Percentiles rank a stretch among this genome's conserved stretches.
Evolutionary conservation across 169 alveolate species (phyloP).

Genomic region (Fabrea salina): DNA sequence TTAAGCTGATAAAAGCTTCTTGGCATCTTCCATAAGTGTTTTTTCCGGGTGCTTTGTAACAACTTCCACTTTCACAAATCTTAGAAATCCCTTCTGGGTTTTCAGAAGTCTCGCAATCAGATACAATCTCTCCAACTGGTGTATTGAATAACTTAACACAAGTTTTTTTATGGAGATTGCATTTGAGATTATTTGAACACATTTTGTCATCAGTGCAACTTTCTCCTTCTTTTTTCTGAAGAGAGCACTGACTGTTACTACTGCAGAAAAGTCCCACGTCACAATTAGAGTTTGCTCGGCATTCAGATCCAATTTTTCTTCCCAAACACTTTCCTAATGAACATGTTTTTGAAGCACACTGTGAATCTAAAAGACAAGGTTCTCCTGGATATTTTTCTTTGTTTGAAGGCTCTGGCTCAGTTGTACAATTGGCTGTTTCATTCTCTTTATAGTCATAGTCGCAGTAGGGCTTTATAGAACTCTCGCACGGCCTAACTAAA

Average conservation of each 20-base stretch:
- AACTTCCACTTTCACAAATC: slow-evolving; percentile 14
- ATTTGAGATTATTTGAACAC: neutral
- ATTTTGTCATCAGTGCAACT: slow-evolving; percentile 1
- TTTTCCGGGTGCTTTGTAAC: neutral
- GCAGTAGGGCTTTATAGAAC: slow-evolving; percentile 2
- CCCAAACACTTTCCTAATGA: neutral
- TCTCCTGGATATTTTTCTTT: slow-evolving; percentile 21
- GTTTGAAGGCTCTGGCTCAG: neutral
- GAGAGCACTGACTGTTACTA: too few species aligned
- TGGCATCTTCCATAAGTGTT: neutral
- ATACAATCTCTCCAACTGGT: neutral
- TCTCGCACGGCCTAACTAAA: neutral
- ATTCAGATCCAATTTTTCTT: too few species aligned
- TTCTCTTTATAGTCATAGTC: neutral
- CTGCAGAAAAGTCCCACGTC: slow-evolving; percentile 18
- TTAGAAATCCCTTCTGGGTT: slow-evolving; percentile 8
- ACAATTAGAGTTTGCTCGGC: neutral
- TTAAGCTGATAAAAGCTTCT: neutral
- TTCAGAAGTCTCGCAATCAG: neutral
- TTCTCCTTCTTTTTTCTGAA: neutral
- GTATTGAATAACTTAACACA: neutral
- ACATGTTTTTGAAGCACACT: neutral
- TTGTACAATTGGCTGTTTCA: neutral
- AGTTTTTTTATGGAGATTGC: neutral
- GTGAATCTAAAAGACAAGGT: neutral